phyloP scores from a whole-genome alignment of 2,329 filamentous ascomycete genomes.

The Cadophora sp. region DNA sequence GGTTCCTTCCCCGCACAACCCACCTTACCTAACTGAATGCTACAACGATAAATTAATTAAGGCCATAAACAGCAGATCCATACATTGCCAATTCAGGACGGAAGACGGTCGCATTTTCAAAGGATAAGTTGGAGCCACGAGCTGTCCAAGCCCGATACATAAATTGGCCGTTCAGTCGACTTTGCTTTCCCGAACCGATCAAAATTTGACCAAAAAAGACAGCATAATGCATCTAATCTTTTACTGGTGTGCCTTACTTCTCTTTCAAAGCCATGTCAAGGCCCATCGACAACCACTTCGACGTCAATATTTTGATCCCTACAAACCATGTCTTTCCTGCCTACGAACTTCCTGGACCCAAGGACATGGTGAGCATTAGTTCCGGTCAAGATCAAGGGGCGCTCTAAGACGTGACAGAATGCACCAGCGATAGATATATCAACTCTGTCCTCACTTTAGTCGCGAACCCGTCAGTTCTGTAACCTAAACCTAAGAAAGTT shows the following conservation, averaged over 20 bases:
- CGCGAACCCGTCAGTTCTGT: neutral
- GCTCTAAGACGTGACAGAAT: neutral
- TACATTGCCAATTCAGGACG: no score
- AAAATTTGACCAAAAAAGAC: no score
- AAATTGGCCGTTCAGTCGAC: no score
- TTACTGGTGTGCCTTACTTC: no score
- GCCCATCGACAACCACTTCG: neutral
- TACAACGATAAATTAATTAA: neutral
- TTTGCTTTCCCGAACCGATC: no score
- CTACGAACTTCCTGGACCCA: neutral
- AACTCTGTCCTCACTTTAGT: neutral
- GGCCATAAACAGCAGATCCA: no score
- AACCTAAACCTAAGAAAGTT: neutral
- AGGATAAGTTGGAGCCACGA: no score
- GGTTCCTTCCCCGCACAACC: neutral
- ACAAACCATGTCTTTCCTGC: neutral
- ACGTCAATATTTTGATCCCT: neutral
- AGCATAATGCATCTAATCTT: no score
- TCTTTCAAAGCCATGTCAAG: no score
- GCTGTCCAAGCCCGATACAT: no score
- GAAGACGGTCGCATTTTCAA: no score
- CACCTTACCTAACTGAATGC: neutral
- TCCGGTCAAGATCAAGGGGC: neutral
- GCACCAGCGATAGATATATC: neutral
- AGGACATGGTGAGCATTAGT: neutral